Conservation (phyloP, 257 asterid genomes). For the Paulownia fortunei region DNA sequence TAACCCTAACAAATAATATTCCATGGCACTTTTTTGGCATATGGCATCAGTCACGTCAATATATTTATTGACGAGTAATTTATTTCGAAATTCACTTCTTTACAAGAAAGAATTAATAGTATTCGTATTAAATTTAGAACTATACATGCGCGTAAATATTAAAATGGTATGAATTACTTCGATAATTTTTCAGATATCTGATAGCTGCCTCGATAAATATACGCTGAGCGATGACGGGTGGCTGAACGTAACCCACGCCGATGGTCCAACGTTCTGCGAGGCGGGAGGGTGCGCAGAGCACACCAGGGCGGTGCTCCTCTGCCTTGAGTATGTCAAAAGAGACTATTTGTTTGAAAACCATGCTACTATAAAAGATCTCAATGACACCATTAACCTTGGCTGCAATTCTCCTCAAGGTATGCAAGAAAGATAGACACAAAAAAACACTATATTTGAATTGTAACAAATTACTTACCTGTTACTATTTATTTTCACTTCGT, state of each 20-base stretch:
- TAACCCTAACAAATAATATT: too few species aligned
- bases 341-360: constrained; percentile 54
- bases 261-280: constrained; percentile 46
- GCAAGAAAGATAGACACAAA: neutral
- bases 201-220: constrained; percentile 39
- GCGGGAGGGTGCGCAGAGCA: constrained; percentile 50
- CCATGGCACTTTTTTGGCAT: too few species aligned
- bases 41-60: too few species aligned
- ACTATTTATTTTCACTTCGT: too few species aligned
- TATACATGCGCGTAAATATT: neutral
- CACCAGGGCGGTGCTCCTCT: constrained; percentile 45
- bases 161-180: neutral
- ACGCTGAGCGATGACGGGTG: constrained; percentile 44
- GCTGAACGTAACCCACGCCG: constrained; percentile 49
- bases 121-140: neutral
- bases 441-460: neutral
- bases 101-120: too few species aligned
- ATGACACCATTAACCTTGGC: constrained; percentile 43
- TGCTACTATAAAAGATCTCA: constrained; percentile 47
- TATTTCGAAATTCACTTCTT: too few species aligned
- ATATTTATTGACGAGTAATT: too few species aligned
- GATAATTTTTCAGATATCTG: constrained; percentile 6
- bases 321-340: constrained; percentile 48
- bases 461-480: too few species aligned
- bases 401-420: constrained; percentile 43